phyloP scores from a whole-genome alignment of 2,329 filamentous ascomycete species.

The Metarhizium guizhouense region DNA sequence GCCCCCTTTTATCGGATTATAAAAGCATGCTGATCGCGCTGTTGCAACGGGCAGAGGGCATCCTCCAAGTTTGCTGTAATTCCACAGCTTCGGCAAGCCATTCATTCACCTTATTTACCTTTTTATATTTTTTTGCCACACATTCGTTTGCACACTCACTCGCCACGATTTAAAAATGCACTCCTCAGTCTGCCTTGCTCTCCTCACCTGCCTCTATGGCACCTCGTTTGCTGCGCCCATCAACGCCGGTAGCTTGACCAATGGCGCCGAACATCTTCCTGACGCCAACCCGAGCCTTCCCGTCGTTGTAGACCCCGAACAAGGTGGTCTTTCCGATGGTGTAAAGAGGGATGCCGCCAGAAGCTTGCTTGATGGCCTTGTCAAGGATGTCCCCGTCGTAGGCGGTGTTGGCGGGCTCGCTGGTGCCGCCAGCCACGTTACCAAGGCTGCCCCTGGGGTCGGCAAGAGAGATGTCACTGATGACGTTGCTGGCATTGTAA shows the following conservation, averaged over 20 bases:
- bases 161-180: constrained; percentile 1
- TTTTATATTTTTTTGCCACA: neutral
- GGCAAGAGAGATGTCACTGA: too few relatives aligned
- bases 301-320: neutral
- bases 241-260: neutral
- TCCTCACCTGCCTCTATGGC: constrained; percentile 3
- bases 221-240: constrained; percentile 4
- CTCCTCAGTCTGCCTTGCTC: constrained; percentile 1
- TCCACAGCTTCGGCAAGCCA: too few relatives aligned
- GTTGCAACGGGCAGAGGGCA: too few relatives aligned
- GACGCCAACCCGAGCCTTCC: neutral
- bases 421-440: too few relatives aligned
- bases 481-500: too few relatives aligned
- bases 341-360: neutral
- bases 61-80: too few relatives aligned
- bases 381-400: neutral
- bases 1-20: neutral
- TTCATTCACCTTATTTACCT: neutral
- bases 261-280: neutral
- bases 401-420: too few relatives aligned
- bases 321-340: neutral
- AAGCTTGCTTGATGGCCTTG: neutral
- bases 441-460: too few relatives aligned
- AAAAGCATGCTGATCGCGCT: neutral
- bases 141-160: neutral